These are phyloP conservation scores for Aspergillus incahuasiensis DNA, from an alignment of 495 filamentous ascomycete genomes.

Conservation along the genomic window DNA sequence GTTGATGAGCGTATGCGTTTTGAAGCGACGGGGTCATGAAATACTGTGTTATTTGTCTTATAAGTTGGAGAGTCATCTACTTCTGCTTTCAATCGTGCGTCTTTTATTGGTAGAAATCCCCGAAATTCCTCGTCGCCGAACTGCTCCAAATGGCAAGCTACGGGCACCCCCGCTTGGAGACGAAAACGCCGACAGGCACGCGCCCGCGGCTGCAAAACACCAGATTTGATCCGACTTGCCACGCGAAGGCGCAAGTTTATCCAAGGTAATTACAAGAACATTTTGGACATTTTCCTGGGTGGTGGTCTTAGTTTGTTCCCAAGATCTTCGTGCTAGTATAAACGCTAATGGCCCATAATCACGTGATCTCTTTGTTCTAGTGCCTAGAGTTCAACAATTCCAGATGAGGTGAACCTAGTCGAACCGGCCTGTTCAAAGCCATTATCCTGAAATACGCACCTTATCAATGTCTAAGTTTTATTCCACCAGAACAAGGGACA, in stretches of 20 bases:
- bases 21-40: no score
- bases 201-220: not conserved
- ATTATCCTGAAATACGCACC: not conserved
- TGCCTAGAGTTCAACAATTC: not conserved
- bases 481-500: not conserved
- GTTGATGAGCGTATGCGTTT: no score
- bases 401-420: not conserved
- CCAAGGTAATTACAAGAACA: no score
- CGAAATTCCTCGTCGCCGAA: not conserved
- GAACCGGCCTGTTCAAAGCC: not conserved
- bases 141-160: not conserved
- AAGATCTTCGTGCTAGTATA: no score
- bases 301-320: no score
- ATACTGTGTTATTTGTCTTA: not conserved
- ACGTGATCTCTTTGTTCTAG: not conserved
- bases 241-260: no score
- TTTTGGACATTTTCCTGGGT: no score
- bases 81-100: not conserved
- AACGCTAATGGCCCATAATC: not conserved
- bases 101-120: slow-evolving; percentile 1
- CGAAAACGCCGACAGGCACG: not conserved
- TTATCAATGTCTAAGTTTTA: not conserved
- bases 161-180: not conserved
- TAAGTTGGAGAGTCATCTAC: not conserved
- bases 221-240: not conserved